Evolutionary conservation across 1,284 basidiomycete genomes (phyloP), one percentile per base, ranked within the genome.

Genomic region (Laetiporus sulphureus): DNA sequence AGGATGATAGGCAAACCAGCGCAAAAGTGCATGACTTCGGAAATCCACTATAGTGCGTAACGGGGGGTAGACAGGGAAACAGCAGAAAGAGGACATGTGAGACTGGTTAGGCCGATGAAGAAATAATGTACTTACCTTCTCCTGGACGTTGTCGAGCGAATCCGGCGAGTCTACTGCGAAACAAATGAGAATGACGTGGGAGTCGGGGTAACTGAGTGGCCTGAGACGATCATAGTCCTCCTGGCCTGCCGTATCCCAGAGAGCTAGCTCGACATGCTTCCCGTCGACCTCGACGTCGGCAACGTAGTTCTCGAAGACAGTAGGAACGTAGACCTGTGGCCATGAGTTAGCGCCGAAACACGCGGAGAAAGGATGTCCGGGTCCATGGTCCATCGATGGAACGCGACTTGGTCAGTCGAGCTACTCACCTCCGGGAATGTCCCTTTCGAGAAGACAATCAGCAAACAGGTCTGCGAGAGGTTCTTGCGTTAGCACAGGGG

Each of bases 241-340:
- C 65, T 98, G 94, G 15, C 95, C 94, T 4, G 94, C 95, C 1
- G 95, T 98, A 67, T 98, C 94, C 94, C 94, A 99, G 24, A 99
- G 73, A 4, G 94, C 93, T 25, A 98, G 77, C 64, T 98, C 94
- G 54, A 98, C 83, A 35, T 82, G 77, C 64, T 84, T 84, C 50
- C 79, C 80, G 53, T 83, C 81, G 38, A 83, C 79, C 64, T 83
- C 80, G 49, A 83, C 79, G 60, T 83, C 79, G 50, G 78, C 79
- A 41, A 80, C 80, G 59, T 83, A 75, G 66, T 75, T 75, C 64
- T 86, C 83, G 54, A 87, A 87, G 33, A 86, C 83, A 48, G 83
- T 86, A 19, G 83, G 83, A 45, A 84, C 77, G 62, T 86, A 86
- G 24, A 66, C 64, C 65, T 66, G 41, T 24, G 25, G 12, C 13